phyloP scores from a whole-genome alignment of 331 rosid genomes.

The Stylosanthes scabra region DNA sequence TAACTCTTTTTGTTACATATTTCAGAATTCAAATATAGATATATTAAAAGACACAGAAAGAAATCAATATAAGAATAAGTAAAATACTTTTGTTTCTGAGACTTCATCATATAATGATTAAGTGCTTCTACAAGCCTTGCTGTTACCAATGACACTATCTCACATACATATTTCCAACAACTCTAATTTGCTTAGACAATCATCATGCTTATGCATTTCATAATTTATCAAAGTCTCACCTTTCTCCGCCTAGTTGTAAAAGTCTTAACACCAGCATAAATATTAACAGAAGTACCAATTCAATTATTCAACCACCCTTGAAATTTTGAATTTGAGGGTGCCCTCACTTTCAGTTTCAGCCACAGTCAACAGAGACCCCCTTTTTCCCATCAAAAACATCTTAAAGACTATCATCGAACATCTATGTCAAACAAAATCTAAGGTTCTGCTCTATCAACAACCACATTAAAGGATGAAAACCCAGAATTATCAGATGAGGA shows the following conservation, averaged over 20 bases:
- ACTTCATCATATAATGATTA: too few relatives aligned
- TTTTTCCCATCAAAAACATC: constrained; percentile 1
- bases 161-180: too few relatives aligned
- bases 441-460: constrained; percentile 6
- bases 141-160: too few relatives aligned
- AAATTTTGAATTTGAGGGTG: not conserved
- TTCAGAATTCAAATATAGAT: too few relatives aligned
- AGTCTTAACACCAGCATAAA: too few relatives aligned
- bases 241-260: not conserved
- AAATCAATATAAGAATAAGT: too few relatives aligned
- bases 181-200: not conserved
- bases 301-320: not conserved
- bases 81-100: too few relatives aligned
- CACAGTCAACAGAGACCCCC: not conserved
- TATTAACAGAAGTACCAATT: not conserved
- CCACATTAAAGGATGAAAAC: too few relatives aligned
- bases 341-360: constrained; percentile 1
- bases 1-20: too few relatives aligned
- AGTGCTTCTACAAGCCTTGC: too few relatives aligned
- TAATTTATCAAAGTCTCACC: not conserved
- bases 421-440: constrained; percentile 3
- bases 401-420: constrained; percentile 3
- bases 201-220: constrained; percentile 9
- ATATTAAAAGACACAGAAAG: too few relatives aligned
- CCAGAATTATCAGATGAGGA: too few relatives aligned